Evolutionary conservation across 441 rosid species (phyloP), one percentile per base, ranked within the genome.

Genomic region (Macaranga tanarius): DNA sequence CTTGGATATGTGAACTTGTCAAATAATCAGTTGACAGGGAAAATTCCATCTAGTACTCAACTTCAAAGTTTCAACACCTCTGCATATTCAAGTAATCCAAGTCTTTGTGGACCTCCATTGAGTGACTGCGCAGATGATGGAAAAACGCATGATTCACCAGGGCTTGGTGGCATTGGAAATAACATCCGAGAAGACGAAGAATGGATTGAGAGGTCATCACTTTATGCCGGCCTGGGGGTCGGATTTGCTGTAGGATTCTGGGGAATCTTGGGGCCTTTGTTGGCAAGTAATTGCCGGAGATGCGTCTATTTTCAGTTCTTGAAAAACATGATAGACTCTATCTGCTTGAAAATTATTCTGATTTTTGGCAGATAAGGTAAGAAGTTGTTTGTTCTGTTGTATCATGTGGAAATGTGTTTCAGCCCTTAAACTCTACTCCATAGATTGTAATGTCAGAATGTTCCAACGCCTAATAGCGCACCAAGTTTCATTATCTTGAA

Each of bases 241-340:
- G 81, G 81, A 64, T 76, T 79, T 11, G 19, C n/a, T n/a, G 10
- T 61, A 4, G 79, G 75, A 34, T 77, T 76, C 12, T 62, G 71
- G 72, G 80, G 76, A 15, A 22, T 81, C 20, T 57, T 50, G 48
- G 73, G 60, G 1, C 8, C 54, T 15, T 17, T 77, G 9, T 2
- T 78, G 52, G 23, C 75, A 15, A 66, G 31, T 31, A 45, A 15
- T 57, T 42, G 72, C 5, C 61, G 75, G 78, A 75, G 75, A 19
- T 34, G 16, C 11, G 40, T 40, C 0, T 62, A 67, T 34, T 77
- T 63, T 10, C 61, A 7, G 9, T 67, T 55, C 55, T 56, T 76
- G 28, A 54, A 28, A 1, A 23, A 31, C 11, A 19, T 75, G 20
- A 12, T 3, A 8, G 71, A 79, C 3, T 56, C 63, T 48, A 10